Conservation (phyloP, 768 basidiomycete genomes). For the Tricholoma terreum region DNA sequence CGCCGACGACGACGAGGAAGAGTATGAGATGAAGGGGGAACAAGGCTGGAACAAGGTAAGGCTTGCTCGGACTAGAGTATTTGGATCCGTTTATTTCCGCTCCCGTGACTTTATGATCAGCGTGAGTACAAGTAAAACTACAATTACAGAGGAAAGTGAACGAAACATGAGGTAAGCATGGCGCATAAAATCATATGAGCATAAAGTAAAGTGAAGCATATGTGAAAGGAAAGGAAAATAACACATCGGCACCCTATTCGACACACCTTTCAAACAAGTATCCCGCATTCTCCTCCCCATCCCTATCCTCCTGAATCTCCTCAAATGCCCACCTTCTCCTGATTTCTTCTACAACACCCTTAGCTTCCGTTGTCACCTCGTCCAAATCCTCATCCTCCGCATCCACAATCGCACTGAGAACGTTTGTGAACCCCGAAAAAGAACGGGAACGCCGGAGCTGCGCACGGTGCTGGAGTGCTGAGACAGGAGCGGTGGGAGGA, state of each 20-base stretch:
- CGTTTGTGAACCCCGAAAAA: slow-evolving; percentile 14
- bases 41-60: neutral
- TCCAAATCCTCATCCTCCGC: slow-evolving; percentile 9
- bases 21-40: neutral
- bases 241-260: neutral
- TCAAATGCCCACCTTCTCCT: slow-evolving; percentile 8
- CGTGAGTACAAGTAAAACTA: neutral
- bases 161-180: neutral
- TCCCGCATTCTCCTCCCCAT: neutral
- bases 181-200: neutral
- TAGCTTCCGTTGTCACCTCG: slow-evolving; percentile 15
- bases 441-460: slow-evolving; percentile 15
- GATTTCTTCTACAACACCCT: slow-evolving; percentile 8
- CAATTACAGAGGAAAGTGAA: neutral
- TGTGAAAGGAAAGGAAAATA: neutral
- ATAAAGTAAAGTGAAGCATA: neutral
- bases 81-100: neutral
- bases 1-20: neutral
- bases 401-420: slow-evolving; percentile 7
- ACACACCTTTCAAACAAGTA: slow-evolving; percentile 9
- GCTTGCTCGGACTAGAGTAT: neutral
- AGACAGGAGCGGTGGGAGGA: neutral
- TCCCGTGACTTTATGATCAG: neutral
- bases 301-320: neutral
- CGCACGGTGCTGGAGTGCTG: neutral